Base-by-base conservation (phyloP, 1,284 basidiomycete species). In the Leccinum variabile region DNA sequence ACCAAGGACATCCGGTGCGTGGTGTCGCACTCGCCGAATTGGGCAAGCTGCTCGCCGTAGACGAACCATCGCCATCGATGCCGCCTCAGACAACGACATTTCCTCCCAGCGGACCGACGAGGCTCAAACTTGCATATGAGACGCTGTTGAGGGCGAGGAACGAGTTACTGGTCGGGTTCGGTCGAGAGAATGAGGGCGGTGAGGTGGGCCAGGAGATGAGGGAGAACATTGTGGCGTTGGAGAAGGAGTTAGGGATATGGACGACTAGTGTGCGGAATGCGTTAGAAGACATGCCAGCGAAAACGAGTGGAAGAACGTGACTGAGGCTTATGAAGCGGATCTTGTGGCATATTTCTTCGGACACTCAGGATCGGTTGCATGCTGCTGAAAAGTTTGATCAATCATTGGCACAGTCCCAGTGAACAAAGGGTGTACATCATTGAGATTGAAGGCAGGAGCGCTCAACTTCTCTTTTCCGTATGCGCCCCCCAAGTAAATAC, bases 31-130 rank as follows among this genome's bases (percentile, higher is more conserved):
- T 91, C 6, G 87, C 90, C 2, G 93, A 95, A 71, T 79, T 94
- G 16, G 94, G 91, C 0, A 95, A 94, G 73, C 77, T 95, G 3
- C 80, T 95, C 4, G 83, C 86, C 0, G 88, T 92, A 0, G 91
- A 93, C 68, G 89, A 91, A 70, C 85, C 84, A 0, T 70, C 71
- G 37, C 84, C 79, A 16, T 62, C 63, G 22, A 60, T 63, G 46
- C 2, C 22, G 11, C 84, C 61, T 56, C 52, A 64, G 59, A 56
- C 65, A 60, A 60, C 65, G 63, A 54, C 70, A 2, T 90, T 87
- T 69, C 90, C 90, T 2, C 89, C 89, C 0, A 86, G 82, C 8
- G 89, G 89, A 2, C 78, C 84, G 9, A 70, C 79, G 18, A 80
- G 91, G 39, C 78, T 94, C 14, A 81, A 80, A 66, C 75, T 89